Conservation (phyloP, 169 alveolate genomes). For the Theileria equi region DNA sequence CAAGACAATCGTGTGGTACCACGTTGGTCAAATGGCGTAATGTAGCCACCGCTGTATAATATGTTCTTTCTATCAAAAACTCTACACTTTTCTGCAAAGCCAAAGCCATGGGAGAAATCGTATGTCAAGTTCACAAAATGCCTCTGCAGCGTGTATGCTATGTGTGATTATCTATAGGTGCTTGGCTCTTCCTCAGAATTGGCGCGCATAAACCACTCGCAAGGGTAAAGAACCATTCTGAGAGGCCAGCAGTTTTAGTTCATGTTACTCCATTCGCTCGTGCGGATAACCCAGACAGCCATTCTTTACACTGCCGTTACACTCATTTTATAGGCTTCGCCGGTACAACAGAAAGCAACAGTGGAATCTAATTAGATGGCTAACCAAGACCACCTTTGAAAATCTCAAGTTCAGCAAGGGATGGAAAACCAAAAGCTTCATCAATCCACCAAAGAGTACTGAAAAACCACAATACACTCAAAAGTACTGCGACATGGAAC, state of each 20-base stretch:
- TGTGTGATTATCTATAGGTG: too few species aligned
- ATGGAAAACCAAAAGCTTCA: constrained; percentile 32
- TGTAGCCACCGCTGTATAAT: too few species aligned
- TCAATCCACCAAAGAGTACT: constrained; percentile 37
- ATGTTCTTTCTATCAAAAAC: constrained; percentile 1
- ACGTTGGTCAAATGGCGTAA: too few species aligned
- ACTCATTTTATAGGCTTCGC: constrained; percentile 16
- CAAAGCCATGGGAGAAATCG: constrained; percentile 63
- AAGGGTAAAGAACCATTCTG: too few species aligned
- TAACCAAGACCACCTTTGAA: constrained; percentile 51
- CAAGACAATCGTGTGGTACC: too few species aligned
- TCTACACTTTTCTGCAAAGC: constrained; percentile 10
- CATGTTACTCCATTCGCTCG: background rate
- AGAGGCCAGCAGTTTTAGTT: too few species aligned
- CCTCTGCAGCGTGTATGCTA: too few species aligned
- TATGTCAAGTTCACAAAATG: constrained; percentile 9
- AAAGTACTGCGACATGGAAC: constrained; percentile 56
- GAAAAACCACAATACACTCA: constrained; percentile 1
- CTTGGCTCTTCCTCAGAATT: too few species aligned
- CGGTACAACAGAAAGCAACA: constrained; percentile 44
- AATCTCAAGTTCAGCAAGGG: constrained; percentile 59
- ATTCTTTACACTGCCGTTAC: too few species aligned
- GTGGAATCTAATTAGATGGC: constrained; percentile 58
- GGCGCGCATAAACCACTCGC: too few species aligned
- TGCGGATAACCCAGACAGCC: too few species aligned